Evolutionary conservation across 1,284 basidiomycete genomes (phyloP), one percentile per base, ranked within the genome.

Genomic region (Rhodotorula sp.): DNA sequence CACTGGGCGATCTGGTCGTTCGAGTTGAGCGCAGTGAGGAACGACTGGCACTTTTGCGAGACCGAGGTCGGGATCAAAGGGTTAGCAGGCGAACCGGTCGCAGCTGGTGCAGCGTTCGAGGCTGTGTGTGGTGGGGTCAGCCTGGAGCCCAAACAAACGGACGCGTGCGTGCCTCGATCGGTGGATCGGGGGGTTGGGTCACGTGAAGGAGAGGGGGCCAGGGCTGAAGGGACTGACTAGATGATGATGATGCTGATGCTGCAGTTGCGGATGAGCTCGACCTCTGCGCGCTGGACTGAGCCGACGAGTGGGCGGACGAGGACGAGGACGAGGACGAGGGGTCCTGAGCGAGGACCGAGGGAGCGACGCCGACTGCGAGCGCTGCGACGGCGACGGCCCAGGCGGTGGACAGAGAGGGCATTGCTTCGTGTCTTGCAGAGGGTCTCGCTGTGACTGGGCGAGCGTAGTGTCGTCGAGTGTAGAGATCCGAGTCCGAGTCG

Each of bases 11-110:
- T 81, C 57, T 74, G 78, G 2, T 83, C 51, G 81, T 94, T 85
- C 55, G 77, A 79, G 83, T 95, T 87, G 67, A 96, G 84, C 44
- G 78, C 71, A 8, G 75, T 81, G 76, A 93, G 84, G 84, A 87
- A 94, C 18, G 77, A 74, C 29, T 80, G 72, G 83, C 93, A 95
- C 44, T 76, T 66, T 3, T 77, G 1, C 77, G 86, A 87, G 78
- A 93, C 86, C 69, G 83, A 85, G 24, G 85, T 71, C 10, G 92
- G 89, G 76, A 91, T 86, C 69, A 86, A 81, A 10, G 87, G 82
- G 76, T 84, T 76, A 18, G 61, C 33, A 22, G 61, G 29, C 1
- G 44, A 14, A 7, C 59, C 58, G 4, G 63, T 10, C 10, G 48
- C 24, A 5, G 37, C 33, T 24, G 56, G 29, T 5, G 58, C 53